These are phyloP conservation scores for Russula ochroleuca DNA, from an alignment of 768 basidiomycete species.

Conservation along the genomic window DNA sequence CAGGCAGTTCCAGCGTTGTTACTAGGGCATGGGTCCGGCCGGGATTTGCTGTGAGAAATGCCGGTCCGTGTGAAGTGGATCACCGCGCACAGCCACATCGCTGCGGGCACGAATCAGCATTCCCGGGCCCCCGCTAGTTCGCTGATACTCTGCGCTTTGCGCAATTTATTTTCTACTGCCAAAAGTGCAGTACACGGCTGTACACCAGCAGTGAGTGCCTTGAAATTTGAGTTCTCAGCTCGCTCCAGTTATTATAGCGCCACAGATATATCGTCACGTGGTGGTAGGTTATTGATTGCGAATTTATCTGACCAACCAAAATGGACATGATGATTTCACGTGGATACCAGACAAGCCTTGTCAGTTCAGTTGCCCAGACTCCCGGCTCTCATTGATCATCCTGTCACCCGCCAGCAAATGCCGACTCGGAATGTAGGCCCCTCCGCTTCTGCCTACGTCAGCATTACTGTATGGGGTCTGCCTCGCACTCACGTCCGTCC, in stretches of 20 bases:
- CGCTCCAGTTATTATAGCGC: too few relatives aligned
- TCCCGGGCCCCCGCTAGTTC: neutral
- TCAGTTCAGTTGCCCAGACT: neutral
- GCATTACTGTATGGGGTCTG: neutral
- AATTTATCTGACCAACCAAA: neutral
- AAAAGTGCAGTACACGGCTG: neutral
- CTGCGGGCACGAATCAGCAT: neutral
- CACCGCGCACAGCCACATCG: neutral
- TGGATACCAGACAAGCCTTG: neutral
- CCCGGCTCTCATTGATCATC: neutral
- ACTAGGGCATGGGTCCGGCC: neutral
- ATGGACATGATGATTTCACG: neutral
- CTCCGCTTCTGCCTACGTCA: neutral
- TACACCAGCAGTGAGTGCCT: too few relatives aligned
- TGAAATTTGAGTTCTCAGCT: too few relatives aligned
- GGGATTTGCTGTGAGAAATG: neutral
- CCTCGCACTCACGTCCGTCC: neutral
- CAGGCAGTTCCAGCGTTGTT: neutral
- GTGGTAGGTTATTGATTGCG: too few relatives aligned
- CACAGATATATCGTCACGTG: too few relatives aligned
- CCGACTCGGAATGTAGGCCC: neutral
- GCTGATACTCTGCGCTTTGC: too few relatives aligned
- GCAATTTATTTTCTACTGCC: neutral
- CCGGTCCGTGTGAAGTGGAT: neutral
- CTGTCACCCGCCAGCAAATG: too few relatives aligned